Evolutionary conservation across 805 yeast genomes (phyloP).

Genomic region (Nakazawaea holstii): DNA sequence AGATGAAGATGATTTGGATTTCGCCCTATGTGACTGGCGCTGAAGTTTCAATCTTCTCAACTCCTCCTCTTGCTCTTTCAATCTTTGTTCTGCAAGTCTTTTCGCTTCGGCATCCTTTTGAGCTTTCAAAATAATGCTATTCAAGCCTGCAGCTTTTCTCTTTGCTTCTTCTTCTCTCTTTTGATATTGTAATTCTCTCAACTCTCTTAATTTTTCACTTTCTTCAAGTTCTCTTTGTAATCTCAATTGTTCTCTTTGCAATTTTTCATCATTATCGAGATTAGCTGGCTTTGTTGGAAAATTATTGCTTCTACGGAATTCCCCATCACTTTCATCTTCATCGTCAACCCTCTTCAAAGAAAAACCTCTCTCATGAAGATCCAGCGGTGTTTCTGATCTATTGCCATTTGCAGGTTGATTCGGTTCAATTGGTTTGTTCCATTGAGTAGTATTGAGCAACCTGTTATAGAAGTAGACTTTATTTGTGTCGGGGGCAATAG

Average conservation of each 20-base stretch:
- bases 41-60: constrained; percentile 20
- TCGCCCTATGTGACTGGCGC: constrained; percentile 24
- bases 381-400: constrained; percentile 1
- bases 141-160: constrained; percentile 5
- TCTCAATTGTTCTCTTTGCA: constrained; percentile 3
- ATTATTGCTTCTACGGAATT: not conserved
- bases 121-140: constrained; percentile 5
- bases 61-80: constrained; percentile 14
- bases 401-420: not conserved
- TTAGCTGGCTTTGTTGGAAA: constrained; percentile 1
- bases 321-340: constrained; percentile 4
- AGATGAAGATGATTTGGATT: not conserved
- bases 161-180: constrained; percentile 23
- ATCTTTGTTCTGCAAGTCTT: constrained; percentile 12
- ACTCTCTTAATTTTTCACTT: constrained; percentile 24
- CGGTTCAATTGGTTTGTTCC: constrained; percentile 50
- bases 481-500: constrained; percentile 40
- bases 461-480: constrained; percentile 51
- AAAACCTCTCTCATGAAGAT: not conserved
- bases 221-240: constrained; percentile 4
- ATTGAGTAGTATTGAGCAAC: constrained; percentile 39
- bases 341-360: constrained; percentile 8
- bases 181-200: constrained; percentile 29
- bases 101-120: constrained; percentile 10
- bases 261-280: constrained; percentile 3